phyloP scores from a whole-genome alignment of 805 yeast genomes.

The Saccharomyces paradoxus region DNA sequence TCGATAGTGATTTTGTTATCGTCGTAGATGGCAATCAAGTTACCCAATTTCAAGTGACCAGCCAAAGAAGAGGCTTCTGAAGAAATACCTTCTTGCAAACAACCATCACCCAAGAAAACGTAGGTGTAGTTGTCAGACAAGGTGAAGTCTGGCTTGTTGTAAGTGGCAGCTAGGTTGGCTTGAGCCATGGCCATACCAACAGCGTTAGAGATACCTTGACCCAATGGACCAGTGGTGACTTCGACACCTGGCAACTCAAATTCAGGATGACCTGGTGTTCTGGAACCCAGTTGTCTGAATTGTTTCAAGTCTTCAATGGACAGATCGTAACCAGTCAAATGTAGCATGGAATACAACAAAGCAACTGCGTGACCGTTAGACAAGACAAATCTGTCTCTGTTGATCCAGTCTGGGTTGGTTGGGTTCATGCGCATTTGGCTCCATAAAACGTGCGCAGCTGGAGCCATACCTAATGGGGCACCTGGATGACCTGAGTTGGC shows the following conservation, averaged over 20 bases:
- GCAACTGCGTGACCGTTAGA: constrained; percentile 98
- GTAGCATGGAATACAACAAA: constrained; percentile 74
- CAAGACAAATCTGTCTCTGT: constrained; percentile 90
- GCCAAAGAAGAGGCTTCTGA: constrained; percentile 92
- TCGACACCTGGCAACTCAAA: constrained; percentile 85
- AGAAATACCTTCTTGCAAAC: constrained; percentile 96
- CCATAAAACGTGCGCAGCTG: constrained; percentile 85
- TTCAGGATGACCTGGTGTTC: constrained; percentile 98
- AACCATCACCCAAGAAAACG: constrained; percentile 89
- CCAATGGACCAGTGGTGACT: constrained; percentile 97
- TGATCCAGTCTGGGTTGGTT: constrained; percentile 82
- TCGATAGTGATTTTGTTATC: constrained; percentile 96
- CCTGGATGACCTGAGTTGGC: constrained; percentile 99
- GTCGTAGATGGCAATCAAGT: constrained; percentile 91
- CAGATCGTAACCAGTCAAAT: constrained; percentile 69
- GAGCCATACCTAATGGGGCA: constrained; percentile 97
- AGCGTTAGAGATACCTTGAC: constrained; percentile 95
- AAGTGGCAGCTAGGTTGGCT: constrained; percentile 82
- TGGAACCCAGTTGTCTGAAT: constrained; percentile 85
- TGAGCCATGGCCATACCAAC: constrained; percentile 96
- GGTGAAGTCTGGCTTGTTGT: constrained; percentile 70
- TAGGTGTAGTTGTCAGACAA: constrained; percentile 71
- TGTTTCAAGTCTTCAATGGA: constrained; percentile 78
- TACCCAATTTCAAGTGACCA: constrained; percentile 89
- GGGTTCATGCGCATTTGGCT: constrained; percentile 81